Evolutionary conservation across 176 grass and related monocot genomes (phyloP), one percentile per base, ranked within the genome.

Genomic region (Triticum monococcum): DNA sequence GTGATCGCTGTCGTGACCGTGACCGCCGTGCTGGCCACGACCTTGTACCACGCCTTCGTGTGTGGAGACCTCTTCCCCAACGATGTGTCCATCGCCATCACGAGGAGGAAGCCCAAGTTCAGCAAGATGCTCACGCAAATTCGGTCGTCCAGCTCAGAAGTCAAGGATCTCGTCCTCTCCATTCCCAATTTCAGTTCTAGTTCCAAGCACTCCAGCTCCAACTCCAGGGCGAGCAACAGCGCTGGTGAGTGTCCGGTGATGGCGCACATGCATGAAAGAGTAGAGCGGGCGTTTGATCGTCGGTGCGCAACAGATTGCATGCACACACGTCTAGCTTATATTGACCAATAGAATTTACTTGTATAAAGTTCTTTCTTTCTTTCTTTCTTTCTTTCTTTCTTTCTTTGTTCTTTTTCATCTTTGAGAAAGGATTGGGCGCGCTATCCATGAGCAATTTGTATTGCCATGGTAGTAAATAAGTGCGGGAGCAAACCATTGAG

Each of bases 11-110:
- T 97, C 5, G 84, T 97, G 18, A 95, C 89, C 0, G 92, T 95
- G 7, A 40, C 85, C 17, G 92, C 75, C n/a, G 82, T 97, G 33
- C 87, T 95, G 26, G 79, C 87, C 1, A 70, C 82, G 1, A 97
- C 52, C 7, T 7, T 59, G 18, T 22, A 59, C 7, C 56, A 59
- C 0, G 56, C 56, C 56, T 22, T 59, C 7, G 75, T 97, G 54
- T 75, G 85, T 38, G 68, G 14, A 35, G 91, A 97, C 33, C 82
- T 97, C 12, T 97, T 59, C 18, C 56, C 56, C 20, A 59, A 59
- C 3, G 56, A 59, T 20, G 56, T 59, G 18, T 59, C 56, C 56
- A 59, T 59, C 2, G 56, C 56, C 56, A 59, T 59, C 17, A 59
- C 56, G 20, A 59, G 18, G 2, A 7, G 20, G 56, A 59, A 59